Conservation (phyloP, 2,329 filamentous ascomycete genomes). For the Achaetomium macrosporum region DNA sequence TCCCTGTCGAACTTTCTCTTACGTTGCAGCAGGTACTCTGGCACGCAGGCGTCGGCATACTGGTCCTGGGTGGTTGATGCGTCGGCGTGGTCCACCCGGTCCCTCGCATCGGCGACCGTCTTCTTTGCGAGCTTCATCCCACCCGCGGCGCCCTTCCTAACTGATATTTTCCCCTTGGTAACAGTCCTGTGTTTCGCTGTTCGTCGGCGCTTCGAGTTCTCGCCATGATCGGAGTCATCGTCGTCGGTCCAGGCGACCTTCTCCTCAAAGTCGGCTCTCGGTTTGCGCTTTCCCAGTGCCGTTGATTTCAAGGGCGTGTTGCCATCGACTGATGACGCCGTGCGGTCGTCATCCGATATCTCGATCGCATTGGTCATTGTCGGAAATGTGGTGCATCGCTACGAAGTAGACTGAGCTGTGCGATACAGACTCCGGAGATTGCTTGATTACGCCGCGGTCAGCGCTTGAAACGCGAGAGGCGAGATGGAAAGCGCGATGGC, state of each 20-base stretch:
- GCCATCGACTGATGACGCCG: conserved; percentile 18
- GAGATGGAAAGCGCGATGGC: conserved; percentile 9
- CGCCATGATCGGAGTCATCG: conserved; percentile 55
- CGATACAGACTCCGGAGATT: too few relatives aligned
- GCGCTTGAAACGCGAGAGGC: too few relatives aligned
- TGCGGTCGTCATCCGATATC: conserved; percentile 23
- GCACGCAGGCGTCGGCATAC: conserved; percentile 45
- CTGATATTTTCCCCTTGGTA: conserved; percentile 35
- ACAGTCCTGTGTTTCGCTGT: conserved; percentile 34
- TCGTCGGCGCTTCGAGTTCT: conserved; percentile 46
- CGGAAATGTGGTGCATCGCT: conserved; percentile 6
- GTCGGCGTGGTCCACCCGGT: conserved; percentile 3
- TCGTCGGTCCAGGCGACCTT: conserved; percentile 54
- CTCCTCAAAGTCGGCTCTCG: conserved; percentile 33
- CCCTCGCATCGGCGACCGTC: neutral
- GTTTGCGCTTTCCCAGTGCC: conserved; percentile 34
- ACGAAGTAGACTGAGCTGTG: neutral
- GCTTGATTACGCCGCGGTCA: too few relatives aligned
- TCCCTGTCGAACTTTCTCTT: conserved; percentile 61
- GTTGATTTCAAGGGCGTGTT: neutral
- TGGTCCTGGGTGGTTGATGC: conserved; percentile 22
- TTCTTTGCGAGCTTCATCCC: neutral
- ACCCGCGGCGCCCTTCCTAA: neutral
- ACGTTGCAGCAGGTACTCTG: conserved; percentile 67
- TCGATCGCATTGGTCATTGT: conserved; percentile 18